Percentiles rank a stretch among this genome's conserved stretches.
Conservation (phyloP, 2,329 filamentous ascomycete species). For the Penicillium italicum region DNA sequence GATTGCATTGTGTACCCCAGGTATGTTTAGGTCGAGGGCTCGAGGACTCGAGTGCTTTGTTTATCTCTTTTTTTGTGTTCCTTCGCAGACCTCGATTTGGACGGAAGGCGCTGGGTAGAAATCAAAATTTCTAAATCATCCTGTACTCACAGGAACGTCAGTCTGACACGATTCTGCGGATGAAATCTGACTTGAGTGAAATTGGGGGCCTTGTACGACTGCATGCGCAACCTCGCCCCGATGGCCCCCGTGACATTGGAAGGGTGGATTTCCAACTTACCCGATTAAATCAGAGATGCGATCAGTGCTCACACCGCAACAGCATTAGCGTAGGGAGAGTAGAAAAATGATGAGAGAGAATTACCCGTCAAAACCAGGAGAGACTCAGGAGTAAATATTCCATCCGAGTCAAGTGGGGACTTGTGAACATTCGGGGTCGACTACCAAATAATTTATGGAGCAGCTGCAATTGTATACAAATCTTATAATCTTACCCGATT, state of each 20-base stretch:
- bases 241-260: neutral
- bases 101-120: slow-evolving; percentile 16
- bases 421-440: slow-evolving; percentile 12
- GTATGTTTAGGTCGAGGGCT: slow-evolving; percentile 8
- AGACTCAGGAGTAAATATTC: slow-evolving; percentile 11
- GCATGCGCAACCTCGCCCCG: slow-evolving; percentile 8
- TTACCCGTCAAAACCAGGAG: neutral
- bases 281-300: slow-evolving; percentile 9
- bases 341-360: neutral
- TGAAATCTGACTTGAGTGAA: slow-evolving; percentile 8
- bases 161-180: slow-evolving; percentile 13
- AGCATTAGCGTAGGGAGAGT: neutral
- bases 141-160: slow-evolving; percentile 20
- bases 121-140: slow-evolving; percentile 27
- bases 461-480: neutral
- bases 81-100: slow-evolving; percentile 10
- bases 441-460: slow-evolving; percentile 13
- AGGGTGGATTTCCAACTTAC: slow-evolving; percentile 13
- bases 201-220: slow-evolving; percentile 7
- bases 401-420: slow-evolving; percentile 5
- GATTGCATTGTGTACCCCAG: slow-evolving; percentile 28
- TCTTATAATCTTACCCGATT: slow-evolving; percentile 3
- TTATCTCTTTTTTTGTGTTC: slow-evolving; percentile 6
- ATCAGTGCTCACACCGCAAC: slow-evolving; percentile 2
- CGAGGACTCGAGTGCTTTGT: neutral